phyloP scores from a whole-genome alignment of 176 grass and related monocot genomes.

The Themeda triandra region DNA sequence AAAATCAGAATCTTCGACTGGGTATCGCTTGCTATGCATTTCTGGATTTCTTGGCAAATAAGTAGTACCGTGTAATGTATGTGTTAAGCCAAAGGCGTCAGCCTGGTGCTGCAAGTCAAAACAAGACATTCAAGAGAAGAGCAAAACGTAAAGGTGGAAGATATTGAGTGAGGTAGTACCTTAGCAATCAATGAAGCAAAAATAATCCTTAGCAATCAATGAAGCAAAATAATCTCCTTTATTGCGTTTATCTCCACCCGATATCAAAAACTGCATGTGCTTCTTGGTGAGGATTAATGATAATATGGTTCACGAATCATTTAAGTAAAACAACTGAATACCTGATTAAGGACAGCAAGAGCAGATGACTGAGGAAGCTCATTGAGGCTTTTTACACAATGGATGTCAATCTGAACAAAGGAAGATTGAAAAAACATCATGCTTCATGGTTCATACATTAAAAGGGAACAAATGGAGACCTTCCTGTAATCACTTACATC shows the following conservation, averaged over 20 bases:
- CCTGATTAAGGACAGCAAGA: slow-evolving; percentile 84
- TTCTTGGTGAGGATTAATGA: slow-evolving; percentile 9
- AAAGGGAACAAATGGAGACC: background rate
- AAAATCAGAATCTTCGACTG: slow-evolving; percentile 45
- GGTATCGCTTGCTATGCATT: slow-evolving; percentile 22
- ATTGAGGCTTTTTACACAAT: slow-evolving; percentile 54
- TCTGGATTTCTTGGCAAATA: slow-evolving; percentile 45
- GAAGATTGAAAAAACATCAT: slow-evolving; percentile 10
- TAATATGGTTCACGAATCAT: slow-evolving; percentile 15
- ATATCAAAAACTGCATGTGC: slow-evolving; percentile 70
- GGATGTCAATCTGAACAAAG: slow-evolving; percentile 66
- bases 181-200: slow-evolving; percentile 82
- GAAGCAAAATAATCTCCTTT: slow-evolving; percentile 81
- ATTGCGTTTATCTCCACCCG: slow-evolving; percentile 62
- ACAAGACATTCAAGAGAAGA: background rate
- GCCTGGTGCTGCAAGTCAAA: slow-evolving; percentile 57
- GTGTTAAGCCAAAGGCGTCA: slow-evolving; percentile 43
- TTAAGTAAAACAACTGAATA: slow-evolving; percentile 28
- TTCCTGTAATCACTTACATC: slow-evolving; percentile 50
- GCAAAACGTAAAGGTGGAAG: background rate
- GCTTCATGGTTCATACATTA: background rate
- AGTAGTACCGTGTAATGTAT: slow-evolving; percentile 20
- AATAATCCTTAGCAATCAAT: no score
- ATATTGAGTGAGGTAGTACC: slow-evolving; percentile 23
- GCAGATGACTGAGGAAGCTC: slow-evolving; percentile 64